Base-by-base conservation (phyloP, 306 rosid species). In the Corylus avellana region DNA sequence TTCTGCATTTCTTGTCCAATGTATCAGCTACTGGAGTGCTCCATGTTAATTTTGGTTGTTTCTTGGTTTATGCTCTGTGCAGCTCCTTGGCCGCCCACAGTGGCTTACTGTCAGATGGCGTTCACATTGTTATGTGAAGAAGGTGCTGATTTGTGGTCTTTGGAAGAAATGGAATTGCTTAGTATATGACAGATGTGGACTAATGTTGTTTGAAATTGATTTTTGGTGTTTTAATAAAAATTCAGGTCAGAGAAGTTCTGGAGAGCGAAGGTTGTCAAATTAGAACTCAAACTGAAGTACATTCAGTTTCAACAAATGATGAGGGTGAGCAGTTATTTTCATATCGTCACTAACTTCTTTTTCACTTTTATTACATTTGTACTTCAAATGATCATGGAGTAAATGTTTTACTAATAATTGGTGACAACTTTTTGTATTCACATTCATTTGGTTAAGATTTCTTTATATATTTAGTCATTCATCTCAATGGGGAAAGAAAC, bases 1-100 rank as follows among this genome's bases (percentile, higher is more conserved):
- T 53, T 22, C 22, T 51, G 59, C 14, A 14, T 20, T 59, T 37
- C 42, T 66, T 12, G 16, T 16, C 35, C 20, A 42, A 11, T 51
- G 39, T 18, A 35, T 29, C 8, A 9, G 44, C 7, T 16, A 17
- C 22, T 32, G 39, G 61, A 49, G 59, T 32, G 12, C 4, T 6
- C 16, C 7, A 39, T 49, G 35, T 46, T 67, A 35, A 50, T 29
- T 66, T 76, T 46, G 20, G 6, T 57, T 82, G 7, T 61, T 82
- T 54, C 70, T 42, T 78, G 72, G n/a, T 76, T 78, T 76, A 18
- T 70, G 64, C 66, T 57, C 66, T 75, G 25, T 81, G 53, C 84
- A 95, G 98, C 84, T 95, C 81, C 87, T 92, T 81, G 94, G 91
- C 51, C 92, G 96, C 68, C 98, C 98, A 59, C 97, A 95, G 53